phyloP scores from a whole-genome alignment of 2,329 filamentous ascomycete species.

The Ophiostoma piceae region DNA sequence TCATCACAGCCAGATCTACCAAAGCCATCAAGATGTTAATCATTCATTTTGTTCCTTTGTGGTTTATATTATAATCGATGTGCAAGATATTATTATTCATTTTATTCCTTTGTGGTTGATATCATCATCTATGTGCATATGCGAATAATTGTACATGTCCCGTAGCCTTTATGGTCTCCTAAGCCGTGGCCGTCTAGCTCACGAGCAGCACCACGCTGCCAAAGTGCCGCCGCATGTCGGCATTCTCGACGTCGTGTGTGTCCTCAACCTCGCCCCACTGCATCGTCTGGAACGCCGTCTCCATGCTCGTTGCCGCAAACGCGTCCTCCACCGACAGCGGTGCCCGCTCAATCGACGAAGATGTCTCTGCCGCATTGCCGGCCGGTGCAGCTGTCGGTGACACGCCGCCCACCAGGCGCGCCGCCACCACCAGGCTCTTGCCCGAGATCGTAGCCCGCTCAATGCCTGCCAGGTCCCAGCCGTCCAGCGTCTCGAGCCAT shows the following conservation, averaged over 20 bases:
- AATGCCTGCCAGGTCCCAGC: constrained; percentile 79
- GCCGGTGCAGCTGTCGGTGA: constrained; percentile 59
- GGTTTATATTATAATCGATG: neutral
- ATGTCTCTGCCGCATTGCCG: constrained; percentile 36
- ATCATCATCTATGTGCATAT: neutral
- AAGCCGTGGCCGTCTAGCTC: constrained; percentile 7
- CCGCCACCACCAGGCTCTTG: constrained; percentile 78
- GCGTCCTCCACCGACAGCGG: constrained; percentile 72
- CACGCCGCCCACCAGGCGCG: constrained; percentile 79
- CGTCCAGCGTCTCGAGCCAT: constrained; percentile 67
- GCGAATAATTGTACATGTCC: neutral
- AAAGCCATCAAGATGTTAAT: neutral
- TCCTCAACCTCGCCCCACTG: constrained; percentile 98
- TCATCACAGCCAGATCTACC: neutral
- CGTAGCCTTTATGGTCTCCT: neutral
- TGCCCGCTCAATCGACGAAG: constrained; percentile 21
- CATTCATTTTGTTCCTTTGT: neutral
- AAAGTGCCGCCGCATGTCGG: constrained; percentile 80
- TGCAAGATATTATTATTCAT: neutral
- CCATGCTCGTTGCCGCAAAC: constrained; percentile 67
- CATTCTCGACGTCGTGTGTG: constrained; percentile 92
- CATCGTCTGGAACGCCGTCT: constrained; percentile 83
- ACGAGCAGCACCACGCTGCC: constrained; percentile 74
- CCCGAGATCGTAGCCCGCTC: constrained; percentile 78
- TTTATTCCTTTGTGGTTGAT: neutral